These are phyloP conservation scores for Verbascum thapsus DNA, from an alignment of 257 asterid species.

Conservation along the genomic window DNA sequence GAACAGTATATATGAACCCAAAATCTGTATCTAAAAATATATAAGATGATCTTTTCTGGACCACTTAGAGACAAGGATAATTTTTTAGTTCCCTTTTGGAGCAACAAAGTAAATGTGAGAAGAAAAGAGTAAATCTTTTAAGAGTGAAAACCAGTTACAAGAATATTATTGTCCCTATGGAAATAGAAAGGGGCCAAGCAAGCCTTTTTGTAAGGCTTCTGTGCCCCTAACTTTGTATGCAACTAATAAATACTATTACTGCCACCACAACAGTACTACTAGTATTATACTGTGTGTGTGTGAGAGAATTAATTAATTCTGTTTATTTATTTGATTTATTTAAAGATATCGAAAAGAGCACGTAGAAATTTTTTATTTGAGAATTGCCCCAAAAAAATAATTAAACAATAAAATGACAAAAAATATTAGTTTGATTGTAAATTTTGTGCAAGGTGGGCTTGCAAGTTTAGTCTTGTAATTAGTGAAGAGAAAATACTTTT, in stretches of 20 bases:
- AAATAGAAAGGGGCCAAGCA: slow-evolving; percentile 8
- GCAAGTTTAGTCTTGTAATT: no score
- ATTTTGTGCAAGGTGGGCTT: no score
- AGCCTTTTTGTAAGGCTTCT: slow-evolving; percentile 32
- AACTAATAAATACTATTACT: slow-evolving; percentile 40
- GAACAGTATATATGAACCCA: neutral
- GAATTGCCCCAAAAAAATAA: no score
- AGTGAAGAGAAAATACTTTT: no score
- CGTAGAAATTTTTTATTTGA: no score
- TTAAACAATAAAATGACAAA: no score
- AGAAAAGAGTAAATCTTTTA: slow-evolving; percentile 35
- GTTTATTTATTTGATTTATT: no score
- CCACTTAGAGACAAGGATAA: slow-evolving; percentile 21
- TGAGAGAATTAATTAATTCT: neutral
- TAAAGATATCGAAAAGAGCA: no score
- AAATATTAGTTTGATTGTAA: no score
- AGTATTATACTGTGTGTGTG: neutral
- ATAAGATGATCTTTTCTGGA: neutral
- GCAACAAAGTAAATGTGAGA: slow-evolving; percentile 41
- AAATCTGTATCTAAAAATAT: neutral
- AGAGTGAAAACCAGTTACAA: slow-evolving; percentile 33
- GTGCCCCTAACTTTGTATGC: slow-evolving; percentile 46
- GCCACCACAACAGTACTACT: slow-evolving; percentile 16
- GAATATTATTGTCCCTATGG: slow-evolving; percentile 32
- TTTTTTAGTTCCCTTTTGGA: slow-evolving; percentile 31